Base-by-base conservation (phyloP, 208 protist genomes). In the Crithidia bombi region DNA sequence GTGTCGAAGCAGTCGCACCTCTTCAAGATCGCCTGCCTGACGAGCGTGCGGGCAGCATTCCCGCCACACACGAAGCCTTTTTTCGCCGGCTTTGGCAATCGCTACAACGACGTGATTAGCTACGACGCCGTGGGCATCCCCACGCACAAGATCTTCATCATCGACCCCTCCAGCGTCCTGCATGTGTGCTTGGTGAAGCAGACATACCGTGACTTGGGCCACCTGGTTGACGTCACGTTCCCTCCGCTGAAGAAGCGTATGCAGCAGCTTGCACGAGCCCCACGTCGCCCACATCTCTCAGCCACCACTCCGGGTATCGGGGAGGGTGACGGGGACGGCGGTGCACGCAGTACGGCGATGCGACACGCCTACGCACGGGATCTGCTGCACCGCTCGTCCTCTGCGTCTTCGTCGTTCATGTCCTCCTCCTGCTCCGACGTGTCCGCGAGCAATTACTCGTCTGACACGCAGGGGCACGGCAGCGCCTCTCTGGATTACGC, bases 11-110 rank as follows among this genome's bases (percentile, higher is more conserved):
- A 90, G 49, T 92, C 88, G 21, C 88, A 98, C 63, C 76, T 94
- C 21, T 98, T 98, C 72, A 98, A 98, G 65, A 97, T 96, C 55
- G 81, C 85, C 6, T 94, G 88, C 30, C 66, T 98, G 39, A 78
- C 69, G 32, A 83, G 77, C 28, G 78, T 98, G 6, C 55, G 79
- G 6, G 83, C 78, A 4, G 79, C 90, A n/a, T 98, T 97, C 62
- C 88, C 91, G 12, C n/a, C 58, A 6, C 55, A 82, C 35, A 75
- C 51, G 38, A 82, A 81, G 43, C 93, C 92, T 0, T 97, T 96
- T 62, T 97, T 95, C 55, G 93, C 91, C 12, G 95, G 92, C 0
- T 98, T 97, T 62, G 95, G 95, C 21, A 98, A 98, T 64, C 87
- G 95, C 57, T 78, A 86, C 67, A 96, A 82, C 57, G 95, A 98